Evolutionary conservation across 805 yeast genomes (phyloP), one percentile per base, ranked within the genome.

Genomic region (Kodamaea sagamina): DNA sequence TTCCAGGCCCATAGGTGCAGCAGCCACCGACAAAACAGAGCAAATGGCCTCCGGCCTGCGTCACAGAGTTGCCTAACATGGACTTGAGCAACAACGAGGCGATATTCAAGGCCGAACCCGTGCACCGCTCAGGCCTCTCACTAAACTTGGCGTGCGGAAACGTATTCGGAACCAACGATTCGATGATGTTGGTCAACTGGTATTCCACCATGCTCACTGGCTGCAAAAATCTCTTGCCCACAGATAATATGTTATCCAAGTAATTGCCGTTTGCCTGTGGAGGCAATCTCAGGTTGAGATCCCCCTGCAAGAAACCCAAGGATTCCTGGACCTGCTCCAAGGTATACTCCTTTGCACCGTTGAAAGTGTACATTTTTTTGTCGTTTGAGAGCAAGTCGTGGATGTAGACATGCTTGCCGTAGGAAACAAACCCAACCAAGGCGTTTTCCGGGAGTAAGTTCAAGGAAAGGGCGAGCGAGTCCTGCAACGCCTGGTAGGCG

Each of bases 1-100:
- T 55, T 2, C 88, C 89, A 2, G 85, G 84, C 1, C 87, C 87
- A 47, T 64, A 63, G 0, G 87, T 83, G 51, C 84, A 77, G 4
- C 84, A 81, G 1, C 88, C 88, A 21, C 81, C 85, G 4, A 77
- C 55, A 52, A 82, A 82, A 17, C 75, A 58, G 55, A 80, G 57
- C 4, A 81, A 55, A 38, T 78, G 79, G 0, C 81, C 78, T 0
- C 85, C 85, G 1, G 75, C 62, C 21, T 75, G 48, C 15, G 45
- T 70, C 0, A 77, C 68, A 6, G 48, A 42, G 36, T 65, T 70
- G 6, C 74, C 75, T 36, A 71, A 54, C 4, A 66, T 50, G 2
- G 68, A 65, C 57, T 45, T 74, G 32, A 50, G 74, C 39, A 56
- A 62, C 53, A 47, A 68, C 29, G 52, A 76, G 65, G 63, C 65